Percentiles rank a stretch among this genome's conserved stretches.
These are phyloP conservation scores for Straminergon stramineum DNA, from an alignment of 225 moss, liverwort and hornwort genomes.

Conservation along the genomic window DNA sequence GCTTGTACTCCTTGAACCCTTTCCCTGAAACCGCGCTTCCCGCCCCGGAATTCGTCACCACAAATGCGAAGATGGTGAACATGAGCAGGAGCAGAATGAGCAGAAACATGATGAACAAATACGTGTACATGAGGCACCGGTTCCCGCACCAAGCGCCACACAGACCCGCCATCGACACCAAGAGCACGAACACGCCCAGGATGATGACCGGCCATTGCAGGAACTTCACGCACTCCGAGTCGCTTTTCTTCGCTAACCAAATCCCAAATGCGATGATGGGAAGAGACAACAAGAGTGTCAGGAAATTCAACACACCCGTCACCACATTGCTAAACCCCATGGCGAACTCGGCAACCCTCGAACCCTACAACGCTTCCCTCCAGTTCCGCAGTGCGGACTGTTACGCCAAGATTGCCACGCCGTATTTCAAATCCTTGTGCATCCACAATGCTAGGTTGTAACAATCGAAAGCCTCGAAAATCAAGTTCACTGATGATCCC, in stretches of 20 bases:
- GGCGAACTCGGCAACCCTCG: neutral
- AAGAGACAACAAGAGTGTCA: slow-evolving; percentile 39
- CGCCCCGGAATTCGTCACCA: slow-evolving; percentile 89
- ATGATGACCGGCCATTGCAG: slow-evolving; percentile 86
- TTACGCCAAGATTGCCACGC: neutral
- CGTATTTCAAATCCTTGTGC: neutral
- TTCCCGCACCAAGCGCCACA: slow-evolving; percentile 57
- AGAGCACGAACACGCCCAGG: slow-evolving; percentile 59
- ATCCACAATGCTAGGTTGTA: no score
- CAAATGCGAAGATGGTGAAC: slow-evolving; percentile 93
- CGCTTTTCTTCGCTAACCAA: slow-evolving; percentile 73
- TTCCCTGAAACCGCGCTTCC: slow-evolving; percentile 65
- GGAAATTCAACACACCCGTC: slow-evolving; percentile 54
- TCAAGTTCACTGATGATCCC: neutral
- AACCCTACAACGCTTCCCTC: neutral
- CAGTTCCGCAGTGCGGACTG: neutral
- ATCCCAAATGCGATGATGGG: slow-evolving; percentile 66
- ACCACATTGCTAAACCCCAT: slow-evolving; percentile 62
- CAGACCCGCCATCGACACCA: slow-evolving; percentile 72
- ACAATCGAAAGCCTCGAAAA: neutral
- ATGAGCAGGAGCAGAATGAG: slow-evolving; percentile 68
- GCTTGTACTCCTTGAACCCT: slow-evolving; percentile 82
- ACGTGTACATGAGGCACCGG: slow-evolving; percentile 54
- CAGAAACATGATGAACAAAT: slow-evolving; percentile 67
- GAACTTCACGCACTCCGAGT: slow-evolving; percentile 70